Conservation (phyloP, 2,329 filamentous ascomycete species). For the Tolypocladium tropicale region DNA sequence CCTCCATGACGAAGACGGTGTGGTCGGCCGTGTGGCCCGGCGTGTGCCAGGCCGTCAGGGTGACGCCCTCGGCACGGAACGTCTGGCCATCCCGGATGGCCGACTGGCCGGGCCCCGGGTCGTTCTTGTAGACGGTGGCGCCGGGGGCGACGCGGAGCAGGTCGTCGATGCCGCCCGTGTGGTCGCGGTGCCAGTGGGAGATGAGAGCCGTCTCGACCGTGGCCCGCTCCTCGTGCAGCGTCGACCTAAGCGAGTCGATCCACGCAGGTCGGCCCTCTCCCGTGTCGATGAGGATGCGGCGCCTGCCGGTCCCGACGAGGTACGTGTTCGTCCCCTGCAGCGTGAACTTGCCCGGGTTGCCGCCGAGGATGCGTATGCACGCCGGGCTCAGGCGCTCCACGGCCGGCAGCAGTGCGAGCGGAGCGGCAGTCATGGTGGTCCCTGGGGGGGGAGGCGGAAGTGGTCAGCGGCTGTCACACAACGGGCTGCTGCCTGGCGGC, state of each 20-base stretch:
- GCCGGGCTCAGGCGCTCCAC: constrained; percentile 68
- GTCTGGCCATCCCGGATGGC: constrained; percentile 38
- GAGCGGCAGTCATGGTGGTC: neutral
- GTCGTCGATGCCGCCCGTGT: constrained; percentile 65
- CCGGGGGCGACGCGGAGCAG: constrained; percentile 54
- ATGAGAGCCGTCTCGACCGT: constrained; percentile 61
- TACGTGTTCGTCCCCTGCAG: constrained; percentile 89
- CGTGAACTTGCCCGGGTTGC: constrained; percentile 78
- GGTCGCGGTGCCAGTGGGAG: constrained; percentile 90
- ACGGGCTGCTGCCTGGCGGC: too few relatives aligned
- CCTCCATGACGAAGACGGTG: constrained; percentile 64
- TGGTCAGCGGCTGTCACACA: neutral
- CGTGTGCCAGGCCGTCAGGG: constrained; percentile 50
- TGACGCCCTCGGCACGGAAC: constrained; percentile 51
- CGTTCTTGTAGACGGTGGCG: constrained; percentile 55
- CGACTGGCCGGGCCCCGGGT: constrained; percentile 40
- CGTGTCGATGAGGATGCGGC: constrained; percentile 78
- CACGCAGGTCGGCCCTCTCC: constrained; percentile 72
- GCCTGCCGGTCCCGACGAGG: constrained; percentile 64
- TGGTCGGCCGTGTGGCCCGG: constrained; percentile 74
- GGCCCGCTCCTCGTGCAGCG: constrained; percentile 58
- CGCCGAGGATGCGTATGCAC: constrained; percentile 76
- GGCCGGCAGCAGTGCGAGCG: constrained; percentile 54
- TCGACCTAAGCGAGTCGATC: constrained; percentile 53
- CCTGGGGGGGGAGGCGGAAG: neutral